A percentile compares a stretch with the other conserved stretches of the same genome.
These are phyloP conservation scores for Botrytis hyacinthi DNA, from an alignment of 2,329 filamentous ascomycete genomes.

Conservation along the genomic window DNA sequence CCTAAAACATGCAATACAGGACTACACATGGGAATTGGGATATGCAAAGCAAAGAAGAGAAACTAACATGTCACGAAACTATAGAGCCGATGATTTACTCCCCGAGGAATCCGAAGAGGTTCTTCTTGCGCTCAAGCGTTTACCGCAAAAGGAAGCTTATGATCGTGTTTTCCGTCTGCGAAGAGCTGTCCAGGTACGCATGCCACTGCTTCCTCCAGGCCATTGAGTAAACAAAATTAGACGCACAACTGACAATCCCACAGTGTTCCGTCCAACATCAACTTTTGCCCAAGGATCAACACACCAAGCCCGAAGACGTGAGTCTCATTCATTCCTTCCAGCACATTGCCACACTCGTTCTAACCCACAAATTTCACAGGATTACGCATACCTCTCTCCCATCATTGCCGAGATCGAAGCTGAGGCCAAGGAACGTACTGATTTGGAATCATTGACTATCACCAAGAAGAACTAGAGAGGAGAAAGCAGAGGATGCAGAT, in stretches of 20 bases:
- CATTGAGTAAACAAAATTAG: not conserved
- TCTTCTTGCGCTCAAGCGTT: slow-evolving; percentile 84
- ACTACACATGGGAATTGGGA: not conserved
- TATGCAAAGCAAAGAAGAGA: not conserved
- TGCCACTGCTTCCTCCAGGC: slow-evolving; percentile 26
- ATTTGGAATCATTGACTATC: slow-evolving; percentile 66
- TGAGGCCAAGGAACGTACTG: slow-evolving; percentile 64
- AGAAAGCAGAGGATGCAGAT: slow-evolving; percentile 1
- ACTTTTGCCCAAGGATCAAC: slow-evolving; percentile 61
- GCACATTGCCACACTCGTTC: not conserved
- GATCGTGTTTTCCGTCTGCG: slow-evolving; percentile 97
- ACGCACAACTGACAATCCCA: slow-evolving; percentile 23
- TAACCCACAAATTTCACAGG: slow-evolving; percentile 44
- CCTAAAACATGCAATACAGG: not conserved
- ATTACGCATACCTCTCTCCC: slow-evolving; percentile 62
- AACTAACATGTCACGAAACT: slow-evolving; percentile 27
- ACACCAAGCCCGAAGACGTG: slow-evolving; percentile 68
- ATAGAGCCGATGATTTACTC: slow-evolving; percentile 90
- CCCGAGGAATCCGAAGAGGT: slow-evolving; percentile 87
- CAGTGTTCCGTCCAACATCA: slow-evolving; percentile 60
- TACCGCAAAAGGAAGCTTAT: slow-evolving; percentile 86
- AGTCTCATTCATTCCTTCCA: slow-evolving; percentile 25
- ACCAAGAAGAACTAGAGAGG: slow-evolving; percentile 37
- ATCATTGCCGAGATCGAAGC: slow-evolving; percentile 68
- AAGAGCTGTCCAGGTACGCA: slow-evolving; percentile 81